Percentiles rank a stretch among this genome's conserved stretches.
Conservation (phyloP, 1,284 basidiomycete genomes). For the Papiliotrema terrestris region DNA sequence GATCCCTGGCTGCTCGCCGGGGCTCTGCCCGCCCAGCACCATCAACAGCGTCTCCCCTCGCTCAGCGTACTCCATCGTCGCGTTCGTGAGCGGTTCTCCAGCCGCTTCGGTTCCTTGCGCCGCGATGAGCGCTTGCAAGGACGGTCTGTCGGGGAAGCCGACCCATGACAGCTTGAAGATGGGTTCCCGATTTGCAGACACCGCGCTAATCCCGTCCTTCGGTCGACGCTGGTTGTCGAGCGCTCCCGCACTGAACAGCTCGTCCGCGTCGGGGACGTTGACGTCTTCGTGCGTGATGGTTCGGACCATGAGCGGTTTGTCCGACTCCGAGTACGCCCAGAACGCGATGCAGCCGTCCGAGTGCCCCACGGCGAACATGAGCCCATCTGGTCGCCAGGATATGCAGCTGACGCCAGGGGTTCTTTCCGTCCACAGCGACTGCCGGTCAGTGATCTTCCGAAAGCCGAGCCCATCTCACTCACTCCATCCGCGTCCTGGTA, state of each 20-base stretch:
- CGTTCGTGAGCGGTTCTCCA: conserved; percentile 34
- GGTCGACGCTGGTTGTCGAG: conserved; percentile 42
- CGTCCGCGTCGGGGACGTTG: conserved; percentile 49
- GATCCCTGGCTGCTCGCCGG: conserved; percentile 61
- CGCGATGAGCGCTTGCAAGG: conserved; percentile 33
- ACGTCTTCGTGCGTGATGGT: conserved; percentile 59
- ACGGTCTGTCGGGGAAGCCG: conserved; percentile 58
- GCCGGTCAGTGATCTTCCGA: not conserved
- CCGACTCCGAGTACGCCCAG: conserved; percentile 78
- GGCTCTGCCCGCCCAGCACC: conserved; percentile 69
- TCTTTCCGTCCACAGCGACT: conserved; percentile 69
- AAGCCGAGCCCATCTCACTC: not conserved
- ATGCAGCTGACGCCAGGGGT: conserved; percentile 68
- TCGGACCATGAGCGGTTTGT: conserved; percentile 72
- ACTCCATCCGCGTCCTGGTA: conserved; percentile 51
- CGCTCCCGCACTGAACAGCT: conserved; percentile 46
- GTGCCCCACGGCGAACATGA: conserved; percentile 56
- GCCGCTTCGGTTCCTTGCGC: conserved; percentile 27
- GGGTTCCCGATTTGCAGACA: conserved; percentile 60
- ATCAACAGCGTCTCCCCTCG: conserved; percentile 68
- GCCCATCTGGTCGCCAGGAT: conserved; percentile 60
- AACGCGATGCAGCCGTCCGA: conserved; percentile 84
- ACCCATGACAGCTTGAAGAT: conserved; percentile 88
- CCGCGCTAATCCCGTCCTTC: conserved; percentile 15
- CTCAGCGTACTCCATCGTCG: conserved; percentile 44